Evolutionary conservation across 2,329 filamentous ascomycete species (phyloP), one percentile per base, ranked within the genome.

Genomic region (Claviceps pazoutovae): DNA sequence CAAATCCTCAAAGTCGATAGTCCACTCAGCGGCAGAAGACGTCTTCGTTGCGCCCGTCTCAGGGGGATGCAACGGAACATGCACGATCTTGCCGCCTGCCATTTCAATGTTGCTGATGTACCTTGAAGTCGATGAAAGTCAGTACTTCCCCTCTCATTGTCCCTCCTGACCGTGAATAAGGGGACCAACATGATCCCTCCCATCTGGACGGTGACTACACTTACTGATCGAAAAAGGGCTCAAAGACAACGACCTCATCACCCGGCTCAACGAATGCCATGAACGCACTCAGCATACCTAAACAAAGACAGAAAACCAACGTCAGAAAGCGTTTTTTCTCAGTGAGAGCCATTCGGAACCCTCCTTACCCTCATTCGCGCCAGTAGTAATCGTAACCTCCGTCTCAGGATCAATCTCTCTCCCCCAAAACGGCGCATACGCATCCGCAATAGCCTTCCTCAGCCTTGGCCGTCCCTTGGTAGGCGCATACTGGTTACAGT

Each of bases 401-500:
- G 84, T 95, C 39, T 95, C 88, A 0, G 91, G 88, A 66, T 98
- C 76, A 45, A 98, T 69, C 56, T 78, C 74, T 51, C 86, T 80
- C 38, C 88, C 88, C 74, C 94, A 97, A 67, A 84, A 84, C 1
- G 89, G 88, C 14, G 88, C 86, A 71, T 98, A 98, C 21, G 93
- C 86, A 61, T 95, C 82, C 2, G 93, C 87, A 61, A 98, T 83
- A 49, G 93, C 93, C 73, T 97, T 88, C 76, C 84, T 91, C 63
- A 98, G 76, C 51, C 91, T 80, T 43, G 93, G 91, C 6, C 91
- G 83, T 55, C 93, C 93, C 75, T 89, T 93, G 19, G 93, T 96
- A 2, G 90, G 93, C 21, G 89, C 91, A 75, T 98, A 98, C 74
- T 98, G 93, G 68, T 98, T 98, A 77, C 91, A 96, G 59, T 97